These are phyloP conservation scores for Cornus florida DNA, from an alignment of 148 eudicot species.

Conservation along the genomic window DNA sequence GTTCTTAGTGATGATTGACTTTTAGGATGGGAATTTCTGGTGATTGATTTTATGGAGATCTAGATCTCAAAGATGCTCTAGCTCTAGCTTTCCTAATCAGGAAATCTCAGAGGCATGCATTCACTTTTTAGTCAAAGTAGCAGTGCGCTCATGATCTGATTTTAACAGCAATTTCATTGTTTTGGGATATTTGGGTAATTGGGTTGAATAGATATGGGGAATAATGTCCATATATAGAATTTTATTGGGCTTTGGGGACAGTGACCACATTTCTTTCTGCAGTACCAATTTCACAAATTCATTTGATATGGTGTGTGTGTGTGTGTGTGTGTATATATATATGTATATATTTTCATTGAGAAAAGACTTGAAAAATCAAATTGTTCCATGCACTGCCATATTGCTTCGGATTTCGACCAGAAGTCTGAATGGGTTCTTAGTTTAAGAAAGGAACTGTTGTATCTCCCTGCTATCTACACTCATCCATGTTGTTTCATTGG, in stretches of 20 bases:
- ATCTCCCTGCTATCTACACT: too few species aligned
- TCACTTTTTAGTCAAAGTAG: constrained; percentile 12
- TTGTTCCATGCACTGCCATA: not conserved
- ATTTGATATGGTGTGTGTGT: not conserved
- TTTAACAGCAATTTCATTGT: not conserved
- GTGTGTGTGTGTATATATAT: too few species aligned
- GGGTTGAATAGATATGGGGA: not conserved
- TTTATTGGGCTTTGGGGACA: not conserved
- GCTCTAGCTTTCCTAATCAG: too few species aligned
- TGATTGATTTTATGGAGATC: constrained; percentile 11
- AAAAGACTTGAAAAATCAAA: constrained; percentile 4
- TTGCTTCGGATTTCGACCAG: not conserved
- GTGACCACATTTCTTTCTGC: not conserved
- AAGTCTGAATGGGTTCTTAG: too few species aligned
- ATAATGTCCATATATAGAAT: not conserved
- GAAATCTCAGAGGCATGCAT: constrained; percentile 2
- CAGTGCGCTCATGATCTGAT: not conserved
- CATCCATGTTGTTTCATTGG: too few species aligned
- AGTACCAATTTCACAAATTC: constrained; percentile 5
- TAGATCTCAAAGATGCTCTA: constrained; percentile 14
- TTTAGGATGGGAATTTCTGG: constrained; percentile 1
- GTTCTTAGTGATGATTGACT: not conserved
- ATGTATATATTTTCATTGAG: not conserved
- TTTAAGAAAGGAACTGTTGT: not conserved
- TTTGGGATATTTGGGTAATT: not conserved